A percentile compares a stretch with the other conserved stretches of the same genome.
Evolutionary conservation across 78 protist genomes (phyloP).

Genomic region (Reticulomyxa filosa): DNA sequence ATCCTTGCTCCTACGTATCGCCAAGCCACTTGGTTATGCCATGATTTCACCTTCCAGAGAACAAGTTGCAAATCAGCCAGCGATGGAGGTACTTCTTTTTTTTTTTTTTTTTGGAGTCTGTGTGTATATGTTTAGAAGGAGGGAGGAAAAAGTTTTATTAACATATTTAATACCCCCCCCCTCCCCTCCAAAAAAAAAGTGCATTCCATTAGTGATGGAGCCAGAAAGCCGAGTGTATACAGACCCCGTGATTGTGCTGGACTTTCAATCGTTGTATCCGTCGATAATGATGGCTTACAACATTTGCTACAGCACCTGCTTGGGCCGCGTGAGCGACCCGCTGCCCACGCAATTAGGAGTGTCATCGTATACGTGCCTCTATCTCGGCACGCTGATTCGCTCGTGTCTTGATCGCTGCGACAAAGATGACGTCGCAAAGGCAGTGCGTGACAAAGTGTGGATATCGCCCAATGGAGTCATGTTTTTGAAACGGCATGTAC

Average conservation of each 20-base stretch:
- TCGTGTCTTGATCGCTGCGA: too few relatives aligned
- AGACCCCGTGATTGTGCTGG: constrained; percentile 72
- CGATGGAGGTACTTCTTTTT: background rate
- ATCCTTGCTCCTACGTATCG: constrained; percentile 49
- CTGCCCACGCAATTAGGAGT: background rate
- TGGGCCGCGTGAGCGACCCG: constrained; percentile 23
- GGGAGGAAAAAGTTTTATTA: background rate
- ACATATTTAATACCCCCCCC: background rate
- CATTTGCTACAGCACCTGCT: constrained; percentile 61
- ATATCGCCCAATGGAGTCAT: constrained; percentile 12
- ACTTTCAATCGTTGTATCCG: constrained; percentile 85
- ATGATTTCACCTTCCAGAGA: constrained; percentile 22
- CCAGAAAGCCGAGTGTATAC: constrained; percentile 45
- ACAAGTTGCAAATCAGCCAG: background rate
- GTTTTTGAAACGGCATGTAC: constrained; percentile 18
- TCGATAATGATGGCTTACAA: constrained; percentile 85
- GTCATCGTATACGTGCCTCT: background rate
- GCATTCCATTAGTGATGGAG: constrained; percentile 69
- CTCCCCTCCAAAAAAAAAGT: constrained; percentile 34
- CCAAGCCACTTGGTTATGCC: constrained; percentile 70
- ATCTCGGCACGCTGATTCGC: too few relatives aligned
- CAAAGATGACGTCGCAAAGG: background rate
- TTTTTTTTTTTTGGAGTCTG: background rate
- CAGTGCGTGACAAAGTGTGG: background rate
- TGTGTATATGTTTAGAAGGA: background rate